Percentiles rank a stretch among this genome's conserved stretches.
Evolutionary conservation across 2,329 filamentous ascomycete species (phyloP).

Genomic region (Zymoseptoria pseudotritici): DNA sequence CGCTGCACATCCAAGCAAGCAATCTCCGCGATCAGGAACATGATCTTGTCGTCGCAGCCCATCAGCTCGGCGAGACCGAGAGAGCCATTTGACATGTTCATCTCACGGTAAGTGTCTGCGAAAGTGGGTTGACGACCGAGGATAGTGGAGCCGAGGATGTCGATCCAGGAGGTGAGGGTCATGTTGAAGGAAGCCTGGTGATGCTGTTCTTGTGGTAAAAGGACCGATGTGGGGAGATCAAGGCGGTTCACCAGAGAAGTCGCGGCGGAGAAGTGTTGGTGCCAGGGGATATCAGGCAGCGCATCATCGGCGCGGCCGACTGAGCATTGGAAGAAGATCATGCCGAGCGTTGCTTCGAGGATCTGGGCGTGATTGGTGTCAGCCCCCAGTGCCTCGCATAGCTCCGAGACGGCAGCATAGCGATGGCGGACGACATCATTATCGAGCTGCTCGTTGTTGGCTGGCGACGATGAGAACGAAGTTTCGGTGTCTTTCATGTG

Average conservation of each 20-base stretch:
- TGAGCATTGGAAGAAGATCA: constrained; percentile 94
- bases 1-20: constrained; percentile 90
- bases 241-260: constrained; percentile 79
- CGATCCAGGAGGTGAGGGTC: constrained; percentile 90
- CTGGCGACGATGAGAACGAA: constrained; percentile 8
- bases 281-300: constrained; percentile 89
- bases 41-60: constrained; percentile 94
- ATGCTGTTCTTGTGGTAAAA: constrained; percentile 32
- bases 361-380: constrained; percentile 82
- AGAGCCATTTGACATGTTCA: constrained; percentile 60
- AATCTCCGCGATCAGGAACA: constrained; percentile 97
- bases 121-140: constrained; percentile 77
- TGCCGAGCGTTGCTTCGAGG: constrained; percentile 82
- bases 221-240: constrained; percentile 62
- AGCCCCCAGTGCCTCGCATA: constrained; percentile 72
- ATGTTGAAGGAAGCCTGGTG: constrained; percentile 83
- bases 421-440: constrained; percentile 88
- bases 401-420: constrained; percentile 75
- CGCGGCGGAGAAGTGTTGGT: constrained; percentile 91
- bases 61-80: constrained; percentile 86
- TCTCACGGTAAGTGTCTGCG: constrained; percentile 90
- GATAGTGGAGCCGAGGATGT: constrained; percentile 93
- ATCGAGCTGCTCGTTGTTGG: constrained; percentile 68
- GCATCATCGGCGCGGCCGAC: constrained; percentile 80
- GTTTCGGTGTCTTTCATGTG: constrained; percentile 76